Base-by-base conservation (phyloP, 768 basidiomycete species). In the Mycena leptocephala region DNA sequence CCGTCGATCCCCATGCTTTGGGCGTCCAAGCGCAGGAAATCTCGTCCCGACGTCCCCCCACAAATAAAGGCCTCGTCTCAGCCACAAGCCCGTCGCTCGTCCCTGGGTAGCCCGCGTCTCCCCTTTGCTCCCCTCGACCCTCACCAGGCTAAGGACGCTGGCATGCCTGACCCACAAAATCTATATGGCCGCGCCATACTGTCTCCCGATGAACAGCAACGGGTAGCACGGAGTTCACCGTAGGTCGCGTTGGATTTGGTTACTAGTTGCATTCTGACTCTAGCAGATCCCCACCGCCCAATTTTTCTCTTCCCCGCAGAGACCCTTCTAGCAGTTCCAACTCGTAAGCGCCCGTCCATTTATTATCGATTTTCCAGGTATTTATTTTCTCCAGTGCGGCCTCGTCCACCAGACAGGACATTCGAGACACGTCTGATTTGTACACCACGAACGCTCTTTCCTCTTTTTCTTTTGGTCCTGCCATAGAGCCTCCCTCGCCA, bases 391-490 rank as follows among this genome's bases (percentile, higher is more conserved):
- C 20, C 51, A 46, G 9, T 13, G 6, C 4, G 2, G 26, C 33
- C 65, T 56, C 67, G 56, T 56, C 48, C 61, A 59, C 53, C 35
- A 61, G 72, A 59, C 26, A 11, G n/a, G n/a, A n/a, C n/a, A n/a
- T n/a, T n/a, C 26, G 66, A 63, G 35, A 43, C 59, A 24, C 16
- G 18, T n/a, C 72, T 26, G 75, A 78, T 28, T 24, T 72, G 89
- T 89, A 90, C 77, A 86, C 86, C 1, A 85, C 85, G 46, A 88
- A 89, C 74, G 85, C 86, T 39, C 86, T 91, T 59, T 81, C 86
- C 16, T 86, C 87, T 2, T 91, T 89, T 79, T 86, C 87, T 16
- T 91, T 91, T 76, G 90, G 90, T 5, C 84, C 87, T 61, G 86
- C 86, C 10, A 81, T 84, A 22, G 76, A 84, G 26, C 82, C 86